phyloP scores from a whole-genome alignment of 108 stramenopile genomes.

The Fistulifera solaris region DNA sequence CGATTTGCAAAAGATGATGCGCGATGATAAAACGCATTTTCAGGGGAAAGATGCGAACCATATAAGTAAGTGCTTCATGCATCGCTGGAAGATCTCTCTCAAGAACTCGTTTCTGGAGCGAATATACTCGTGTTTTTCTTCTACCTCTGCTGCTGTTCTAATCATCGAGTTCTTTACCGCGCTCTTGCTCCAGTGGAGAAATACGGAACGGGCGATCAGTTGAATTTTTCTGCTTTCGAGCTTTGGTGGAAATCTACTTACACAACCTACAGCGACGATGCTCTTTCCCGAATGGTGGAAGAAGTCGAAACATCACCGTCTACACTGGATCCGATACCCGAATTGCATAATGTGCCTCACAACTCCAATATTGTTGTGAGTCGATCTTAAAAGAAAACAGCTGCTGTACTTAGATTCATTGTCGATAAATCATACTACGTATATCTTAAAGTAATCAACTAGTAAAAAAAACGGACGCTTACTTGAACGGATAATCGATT shows the following conservation, averaged over 20 bases:
- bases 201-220: slow-evolving; percentile 5
- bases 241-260: slow-evolving; percentile 14
- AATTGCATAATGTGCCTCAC: slow-evolving; percentile 6
- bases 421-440: too few relatives aligned
- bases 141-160: too few relatives aligned
- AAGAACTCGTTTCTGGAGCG: too few relatives aligned
- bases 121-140: too few relatives aligned
- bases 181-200: slow-evolving; percentile 1
- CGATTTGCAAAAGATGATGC: slow-evolving; percentile 9
- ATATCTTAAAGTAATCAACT: too few relatives aligned
- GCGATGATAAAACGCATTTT: slow-evolving; percentile 15
- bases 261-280: slow-evolving; percentile 12
- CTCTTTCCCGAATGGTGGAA: slow-evolving; percentile 1
- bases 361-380: slow-evolving; percentile 7
- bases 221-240: slow-evolving; percentile 3
- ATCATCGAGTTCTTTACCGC: too few relatives aligned
- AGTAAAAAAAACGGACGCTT: too few relatives aligned
- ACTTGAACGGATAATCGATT: too few relatives aligned
- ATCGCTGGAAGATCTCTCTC: too few relatives aligned
- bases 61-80: neutral
- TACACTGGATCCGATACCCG: slow-evolving; percentile 2
- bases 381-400: neutral
- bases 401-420: too few relatives aligned
- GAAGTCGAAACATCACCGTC: neutral
- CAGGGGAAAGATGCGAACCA: slow-evolving; percentile 7